Evolutionary conservation across 2,329 filamentous ascomycete genomes (phyloP), one percentile per base, ranked within the genome.

Genomic region (Nemania diffusa): DNA sequence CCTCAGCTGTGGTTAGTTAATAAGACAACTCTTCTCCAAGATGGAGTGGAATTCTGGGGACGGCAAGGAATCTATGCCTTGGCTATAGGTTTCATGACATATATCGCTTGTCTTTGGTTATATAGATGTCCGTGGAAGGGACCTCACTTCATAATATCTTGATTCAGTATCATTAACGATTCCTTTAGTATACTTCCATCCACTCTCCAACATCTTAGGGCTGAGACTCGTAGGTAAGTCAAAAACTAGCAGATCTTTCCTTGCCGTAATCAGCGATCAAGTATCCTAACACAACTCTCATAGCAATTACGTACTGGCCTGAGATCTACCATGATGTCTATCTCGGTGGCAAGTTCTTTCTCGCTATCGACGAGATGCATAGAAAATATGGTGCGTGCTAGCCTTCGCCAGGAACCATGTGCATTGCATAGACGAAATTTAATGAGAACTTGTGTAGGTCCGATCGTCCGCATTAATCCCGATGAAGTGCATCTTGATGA

Each of bases 241-340:
- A 9, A 32, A 32, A 9, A 9, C 29, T 32, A 32, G 29, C 5
- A 32, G 29, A 32, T n/a, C n/a, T n/a, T n/a, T n/a, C 29, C 29
- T 5, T 32, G 29, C 29, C 9, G 5, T 9, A 32, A 32, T 32
- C 5, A 32, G 5, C 29, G 29, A 32, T 32, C 5, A 32, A 32
- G 29, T 32, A 9, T 32, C 29, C 29, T 32, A 32, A 32, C 29
- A 32, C 9, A 9, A 32, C 9, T 9, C 29, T 32, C 29, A 22
- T 20, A 57, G 53, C 53, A 7, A n/a, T 44, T 17, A 44, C 53
- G n/a, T 57, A 42, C 17, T 32, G 24, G 40, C 62, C 63, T 22
- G 70, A 71, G 40, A 22, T 57, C 32, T 72, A 68, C 26, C 69
- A 70, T 24, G 67, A 72, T n/a, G 64, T 68, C 0, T 51, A 42